Evolutionary conservation across 2,329 filamentous ascomycete species (phyloP), one percentile per base, ranked within the genome.

Genomic region (Grosmannia clavigera): DNA sequence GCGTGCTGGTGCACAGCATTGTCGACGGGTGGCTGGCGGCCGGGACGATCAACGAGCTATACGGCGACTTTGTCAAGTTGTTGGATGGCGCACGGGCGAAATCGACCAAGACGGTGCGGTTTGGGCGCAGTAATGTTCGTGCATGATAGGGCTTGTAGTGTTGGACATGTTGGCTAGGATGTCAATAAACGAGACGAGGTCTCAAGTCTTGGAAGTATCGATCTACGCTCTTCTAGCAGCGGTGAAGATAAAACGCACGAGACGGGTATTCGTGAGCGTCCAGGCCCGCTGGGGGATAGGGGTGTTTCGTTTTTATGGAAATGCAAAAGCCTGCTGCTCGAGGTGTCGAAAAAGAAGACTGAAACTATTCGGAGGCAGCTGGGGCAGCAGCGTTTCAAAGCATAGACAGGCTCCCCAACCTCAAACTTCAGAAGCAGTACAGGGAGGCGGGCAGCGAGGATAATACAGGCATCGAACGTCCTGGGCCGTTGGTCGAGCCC

Each of bases 51-150:
- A 78, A 76, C 64, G 75, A 75, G 25, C 72, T 92, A 16, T 90
- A 85, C 70, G 71, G 73, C 11, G 80, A 86, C 59, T 92, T 90
- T 66, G 84, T 84, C 70, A 73, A 76, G 1, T 82, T 79, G 64
- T 73, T 89, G 29, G 79, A 86, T 66, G 69, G 74, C 53, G 84
- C 84, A 12, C 75, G 82, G 65, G 75, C 80, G 35, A 72, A 74
- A 66, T 63, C 68, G 10, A 65, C 61, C 4, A 59, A 61, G 60
- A 63, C 46, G 56, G 59, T 50, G 58, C 52, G 61, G 33, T 65
- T 55, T 43, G 61, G 62, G 22, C 59, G 29, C 22, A 22, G 5
- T 11, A 19, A 19, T 46, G 3, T 31, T 22, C 7, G 43, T 19
- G 43, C 19, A 19, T 16, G 40, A 6, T 40, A 40, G 11, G 14